These are phyloP conservation scores for Phaeosphaeriaceae sp. DNA, from an alignment of 2,329 filamentous ascomycete species.

Conservation along the genomic window DNA sequence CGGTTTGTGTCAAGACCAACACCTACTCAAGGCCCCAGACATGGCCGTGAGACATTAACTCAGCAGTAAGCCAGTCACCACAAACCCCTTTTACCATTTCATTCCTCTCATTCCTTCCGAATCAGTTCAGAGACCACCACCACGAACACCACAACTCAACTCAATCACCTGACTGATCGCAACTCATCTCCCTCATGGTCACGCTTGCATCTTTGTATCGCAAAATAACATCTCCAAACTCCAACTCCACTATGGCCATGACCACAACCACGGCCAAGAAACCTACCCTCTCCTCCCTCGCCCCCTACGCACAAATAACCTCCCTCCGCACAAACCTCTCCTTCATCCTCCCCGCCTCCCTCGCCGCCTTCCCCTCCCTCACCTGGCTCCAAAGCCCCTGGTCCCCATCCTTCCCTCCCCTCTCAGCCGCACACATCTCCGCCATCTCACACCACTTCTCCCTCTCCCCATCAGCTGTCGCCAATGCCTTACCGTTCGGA, in stretches of 20 bases:
- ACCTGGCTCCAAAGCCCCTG: background rate
- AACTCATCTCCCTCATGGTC: no score
- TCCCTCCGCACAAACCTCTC: background rate
- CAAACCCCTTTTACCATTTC: no score
- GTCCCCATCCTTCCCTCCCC: conserved; percentile 6
- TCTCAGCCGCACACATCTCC: conserved; percentile 9
- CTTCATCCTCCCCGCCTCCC: background rate
- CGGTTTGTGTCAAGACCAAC: no score
- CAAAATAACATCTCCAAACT: background rate
- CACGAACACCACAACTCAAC: no score
- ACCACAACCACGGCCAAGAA: no score
- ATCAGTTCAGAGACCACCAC: no score
- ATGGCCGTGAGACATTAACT: no score
- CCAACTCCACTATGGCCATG: background rate
- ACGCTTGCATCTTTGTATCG: no score
- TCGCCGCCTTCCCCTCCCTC: background rate
- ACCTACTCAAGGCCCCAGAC: no score
- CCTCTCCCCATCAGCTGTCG: conserved; percentile 2
- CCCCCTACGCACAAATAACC: background rate
- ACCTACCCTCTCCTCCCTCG: background rate
- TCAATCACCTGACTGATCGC: no score
- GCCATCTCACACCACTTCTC: conserved; percentile 9
- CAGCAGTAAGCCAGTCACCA: no score
- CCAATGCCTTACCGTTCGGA: conserved; percentile 18
- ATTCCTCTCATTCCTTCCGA: no score